These are phyloP conservation scores for Cyclanthera cordifolia DNA, from an alignment of 306 rosid species.

Conservation along the genomic window DNA sequence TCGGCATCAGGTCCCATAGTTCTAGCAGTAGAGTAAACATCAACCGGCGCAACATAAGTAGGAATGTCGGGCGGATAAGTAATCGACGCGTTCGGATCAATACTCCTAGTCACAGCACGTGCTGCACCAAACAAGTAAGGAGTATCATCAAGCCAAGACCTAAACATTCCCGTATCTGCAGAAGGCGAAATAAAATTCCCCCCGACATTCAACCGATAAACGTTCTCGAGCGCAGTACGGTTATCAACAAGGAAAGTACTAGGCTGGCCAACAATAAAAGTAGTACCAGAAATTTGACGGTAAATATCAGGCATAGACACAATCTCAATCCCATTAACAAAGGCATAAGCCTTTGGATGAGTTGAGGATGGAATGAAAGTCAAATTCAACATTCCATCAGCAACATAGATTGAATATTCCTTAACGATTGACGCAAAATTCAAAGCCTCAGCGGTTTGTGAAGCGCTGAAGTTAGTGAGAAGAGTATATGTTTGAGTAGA, in stretches of 20 bases:
- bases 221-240: slow-evolving; percentile 53
- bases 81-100: slow-evolving; percentile 37
- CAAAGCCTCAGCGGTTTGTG: slow-evolving; percentile 50
- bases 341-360: slow-evolving; percentile 50
- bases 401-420: slow-evolving; percentile 54
- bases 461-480: slow-evolving; percentile 58
- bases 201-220: slow-evolving; percentile 76
- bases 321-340: slow-evolving; percentile 87
- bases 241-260: slow-evolving; percentile 31
- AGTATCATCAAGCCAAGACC: slow-evolving; percentile 75
- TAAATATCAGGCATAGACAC: slow-evolving; percentile 80
- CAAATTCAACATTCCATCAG: slow-evolving; percentile 40
- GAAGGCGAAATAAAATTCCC: slow-evolving; percentile 74
- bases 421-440: slow-evolving; percentile 42
- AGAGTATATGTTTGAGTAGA: slow-evolving; percentile 42
- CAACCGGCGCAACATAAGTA: slow-evolving; percentile 44
- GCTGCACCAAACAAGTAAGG: slow-evolving; percentile 48
- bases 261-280: slow-evolving; percentile 34
- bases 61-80: slow-evolving; percentile 33
- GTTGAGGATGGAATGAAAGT: slow-evolving; percentile 53
- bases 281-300: slow-evolving; percentile 23
- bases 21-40: slow-evolving; percentile 71
- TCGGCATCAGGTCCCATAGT: slow-evolving; percentile 53
- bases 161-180: slow-evolving; percentile 62
- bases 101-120: slow-evolving; percentile 40